Evolutionary conservation across 345 rosid genomes (phyloP).

Genomic region (Populus deltoides): DNA sequence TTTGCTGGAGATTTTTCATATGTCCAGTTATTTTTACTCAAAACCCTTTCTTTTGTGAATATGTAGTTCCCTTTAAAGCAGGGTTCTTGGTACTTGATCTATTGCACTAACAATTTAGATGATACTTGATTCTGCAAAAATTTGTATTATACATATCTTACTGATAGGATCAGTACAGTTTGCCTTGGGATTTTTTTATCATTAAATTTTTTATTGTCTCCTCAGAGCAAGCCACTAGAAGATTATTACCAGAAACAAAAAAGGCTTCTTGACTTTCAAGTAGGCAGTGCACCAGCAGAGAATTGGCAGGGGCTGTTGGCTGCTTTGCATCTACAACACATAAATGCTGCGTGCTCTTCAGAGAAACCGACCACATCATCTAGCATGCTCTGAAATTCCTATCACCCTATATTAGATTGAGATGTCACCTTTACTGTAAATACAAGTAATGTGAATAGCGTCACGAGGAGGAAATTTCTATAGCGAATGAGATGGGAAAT

Average conservation of each 20-base stretch:
- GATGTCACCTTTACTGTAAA: not conserved
- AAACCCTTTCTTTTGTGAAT: not conserved
- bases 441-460: not conserved
- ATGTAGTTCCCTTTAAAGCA: not conserved
- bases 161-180: not conserved
- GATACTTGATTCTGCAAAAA: not conserved
- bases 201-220: constrained; percentile 7
- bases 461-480: not conserved
- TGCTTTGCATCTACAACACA: constrained; percentile 51
- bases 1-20: not conserved
- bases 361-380: not conserved
- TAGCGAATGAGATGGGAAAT: not conserved
- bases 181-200: not conserved
- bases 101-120: not conserved
- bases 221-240: constrained; percentile 71
- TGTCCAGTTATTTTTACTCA: not conserved
- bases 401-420: not conserved
- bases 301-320: constrained; percentile 86
- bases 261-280: constrained; percentile 74
- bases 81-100: not conserved
- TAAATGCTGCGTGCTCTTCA: not conserved
- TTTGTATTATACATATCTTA: not conserved
- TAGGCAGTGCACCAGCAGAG: constrained; percentile 57
- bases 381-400: not conserved
- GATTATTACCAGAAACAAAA: constrained; percentile 72